A percentile compares a stretch with the other conserved stretches of the same genome.
phyloP scores from a whole-genome alignment of 179 eudicot genomes.

The Patellifolia procumbens region DNA sequence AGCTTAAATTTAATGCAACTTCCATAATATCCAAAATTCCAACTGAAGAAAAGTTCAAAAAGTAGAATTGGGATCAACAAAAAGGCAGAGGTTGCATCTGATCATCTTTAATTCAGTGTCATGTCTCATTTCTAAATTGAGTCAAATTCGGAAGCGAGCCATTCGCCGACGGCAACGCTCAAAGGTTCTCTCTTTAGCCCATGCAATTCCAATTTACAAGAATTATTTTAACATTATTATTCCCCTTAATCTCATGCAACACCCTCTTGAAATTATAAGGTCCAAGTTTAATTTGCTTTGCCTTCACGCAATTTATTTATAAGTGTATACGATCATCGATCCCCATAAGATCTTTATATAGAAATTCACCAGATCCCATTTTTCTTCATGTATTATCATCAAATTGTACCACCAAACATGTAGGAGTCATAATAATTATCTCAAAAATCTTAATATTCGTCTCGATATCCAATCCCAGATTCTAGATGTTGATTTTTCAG shows the following conservation, averaged over 20 bases:
- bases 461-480: no score
- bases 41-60: background rate
- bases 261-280: background rate
- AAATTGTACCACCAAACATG: no score
- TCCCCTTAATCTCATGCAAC: conserved; percentile 6
- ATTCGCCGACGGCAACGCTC: conserved; percentile 31
- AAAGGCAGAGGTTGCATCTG: conserved; percentile 11
- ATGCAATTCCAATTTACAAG: conserved; percentile 26
- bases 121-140: conserved; percentile 12
- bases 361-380: conserved; percentile 10
- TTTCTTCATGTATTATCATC: conserved; percentile 15
- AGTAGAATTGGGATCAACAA: conserved; percentile 25
- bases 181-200: conserved; percentile 18
- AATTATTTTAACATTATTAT: background rate
- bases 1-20: background rate
- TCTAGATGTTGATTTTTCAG: no score
- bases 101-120: conserved; percentile 11
- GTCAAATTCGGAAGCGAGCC: conserved; percentile 21
- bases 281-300: conserved; percentile 5
- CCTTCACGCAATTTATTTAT: conserved; percentile 3
- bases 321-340: conserved; percentile 9
- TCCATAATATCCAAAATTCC: conserved; percentile 11
- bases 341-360: conserved; percentile 13
- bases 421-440: no score
- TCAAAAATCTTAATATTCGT: no score